Conservation (phyloP, 192 early-diverging fungal species). For the Coemansia brasiliensis region DNA sequence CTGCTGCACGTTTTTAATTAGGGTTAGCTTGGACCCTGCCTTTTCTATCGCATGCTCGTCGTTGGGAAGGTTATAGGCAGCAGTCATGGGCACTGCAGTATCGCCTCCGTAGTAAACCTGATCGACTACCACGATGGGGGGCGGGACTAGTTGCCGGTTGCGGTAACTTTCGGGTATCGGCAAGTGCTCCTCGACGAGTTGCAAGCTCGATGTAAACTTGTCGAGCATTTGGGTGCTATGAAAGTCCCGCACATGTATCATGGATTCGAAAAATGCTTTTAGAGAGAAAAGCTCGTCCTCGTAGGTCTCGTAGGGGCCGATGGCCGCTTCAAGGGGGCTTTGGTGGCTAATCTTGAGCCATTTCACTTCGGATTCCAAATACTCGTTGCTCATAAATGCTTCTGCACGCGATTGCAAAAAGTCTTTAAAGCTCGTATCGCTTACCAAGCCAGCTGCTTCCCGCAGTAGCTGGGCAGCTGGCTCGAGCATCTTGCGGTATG, state of each 20-base stretch:
- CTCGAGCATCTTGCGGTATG: slow-evolving; percentile 58
- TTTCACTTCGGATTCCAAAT: slow-evolving; percentile 66
- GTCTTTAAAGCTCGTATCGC: slow-evolving; percentile 55
- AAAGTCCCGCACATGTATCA: slow-evolving; percentile 68
- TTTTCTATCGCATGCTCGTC: slow-evolving; percentile 71
- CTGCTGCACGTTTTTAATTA: slow-evolving; percentile 78
- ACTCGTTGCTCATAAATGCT: slow-evolving; percentile 63
- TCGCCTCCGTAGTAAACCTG: slow-evolving; percentile 73
- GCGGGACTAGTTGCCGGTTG: slow-evolving; percentile 60
- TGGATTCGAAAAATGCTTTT: slow-evolving; percentile 70
- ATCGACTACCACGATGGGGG: slow-evolving; percentile 75
- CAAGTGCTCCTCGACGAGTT: slow-evolving; percentile 64
- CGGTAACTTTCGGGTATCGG: slow-evolving; percentile 68
- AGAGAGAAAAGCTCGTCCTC: slow-evolving; percentile 65
- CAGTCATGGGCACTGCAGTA: slow-evolving; percentile 71
- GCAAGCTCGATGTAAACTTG: slow-evolving; percentile 64
- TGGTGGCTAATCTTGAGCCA: slow-evolving; percentile 68
- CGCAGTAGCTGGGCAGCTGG: slow-evolving; percentile 58
- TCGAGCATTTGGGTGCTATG: slow-evolving; percentile 58
- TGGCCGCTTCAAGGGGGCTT: slow-evolving; percentile 65
- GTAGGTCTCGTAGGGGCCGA: slow-evolving; percentile 75
- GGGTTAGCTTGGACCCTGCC: slow-evolving; percentile 67
- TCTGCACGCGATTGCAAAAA: slow-evolving; percentile 62
- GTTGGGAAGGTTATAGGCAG: slow-evolving; percentile 78
- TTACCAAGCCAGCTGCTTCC: slow-evolving; percentile 61